Evolutionary conservation across 495 filamentous ascomycete species (phyloP), one percentile per base, ranked within the genome.

Genomic region (Penicillium ochrochloron): DNA sequence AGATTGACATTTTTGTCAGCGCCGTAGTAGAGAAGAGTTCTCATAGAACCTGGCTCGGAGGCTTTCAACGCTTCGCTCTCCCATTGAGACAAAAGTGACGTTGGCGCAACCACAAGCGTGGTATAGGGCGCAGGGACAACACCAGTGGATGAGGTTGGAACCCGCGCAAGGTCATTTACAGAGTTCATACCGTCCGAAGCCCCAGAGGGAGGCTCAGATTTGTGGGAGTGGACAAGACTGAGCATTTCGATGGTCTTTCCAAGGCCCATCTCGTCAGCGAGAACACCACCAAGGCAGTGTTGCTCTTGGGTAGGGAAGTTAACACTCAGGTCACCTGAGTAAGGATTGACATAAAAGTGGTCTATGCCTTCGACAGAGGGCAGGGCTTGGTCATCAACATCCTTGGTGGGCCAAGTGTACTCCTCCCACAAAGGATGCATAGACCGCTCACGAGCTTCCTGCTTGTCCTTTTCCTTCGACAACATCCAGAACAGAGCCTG

Each of bases 341-440:
- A 99, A 1, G 93, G 94, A 70, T 98, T 98, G 66, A 97, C 89
- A 70, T 97, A 99, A 73, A 99, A 98, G 35, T 81, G 82, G 19
- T 87, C 77, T 62, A 92, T 87, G 17, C 82, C 84, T 10, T 82
- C 76, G 19, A 94, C 82, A 21, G 63, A 65, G 3, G 90, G 88
- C 12, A 97, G 59, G 9, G 89, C 85, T 53, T 90, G 84, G 65
- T 93, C 92, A 61, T 98, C 92, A 39, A 90, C 87, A 77, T 97
- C 95, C 74, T 92, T 94, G 8, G 79, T 80, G 1, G 96, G 95
- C 92, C 93, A 99, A 15, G 69, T 67, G 64, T 98, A 99, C 76
- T 98, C 91, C 78, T 99, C 95, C 95, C 95, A 99, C 7, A 99
- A 75, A 12, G 95, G 95, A 78, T 99, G 93, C 92, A 99, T 97